phyloP scores from a whole-genome alignment of 1,139 yeast genomes.

The Lodderomyces margitis region DNA sequence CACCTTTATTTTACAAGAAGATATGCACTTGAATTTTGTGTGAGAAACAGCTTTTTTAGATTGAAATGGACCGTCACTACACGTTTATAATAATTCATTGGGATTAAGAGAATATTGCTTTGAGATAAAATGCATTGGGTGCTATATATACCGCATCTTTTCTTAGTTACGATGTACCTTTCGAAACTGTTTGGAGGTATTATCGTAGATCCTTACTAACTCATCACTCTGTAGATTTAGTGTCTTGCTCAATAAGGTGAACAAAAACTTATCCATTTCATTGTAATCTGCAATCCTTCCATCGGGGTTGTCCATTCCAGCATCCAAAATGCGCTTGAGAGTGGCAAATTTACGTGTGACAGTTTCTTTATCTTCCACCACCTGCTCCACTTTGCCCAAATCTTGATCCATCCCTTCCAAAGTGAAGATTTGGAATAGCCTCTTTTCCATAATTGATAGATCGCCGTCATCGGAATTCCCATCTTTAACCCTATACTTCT shows the following conservation, averaged over 20 bases:
- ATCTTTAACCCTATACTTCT: constrained; percentile 16
- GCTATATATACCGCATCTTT: not conserved
- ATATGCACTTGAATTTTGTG: no score
- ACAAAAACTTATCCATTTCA: not conserved
- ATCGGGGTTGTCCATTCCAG: not conserved
- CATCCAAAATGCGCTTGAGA: not conserved
- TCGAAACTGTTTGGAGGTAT: not conserved
- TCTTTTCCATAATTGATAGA: constrained; percentile 29
- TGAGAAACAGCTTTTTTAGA: no score
- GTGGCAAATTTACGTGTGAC: not conserved
- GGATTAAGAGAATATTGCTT: no score
- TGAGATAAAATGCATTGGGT: no score
- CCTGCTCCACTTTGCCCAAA: not conserved
- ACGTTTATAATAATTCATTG: no score
- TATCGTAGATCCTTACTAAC: not conserved
- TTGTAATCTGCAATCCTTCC: not conserved
- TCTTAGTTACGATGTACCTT: not conserved
- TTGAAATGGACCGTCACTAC: no score
- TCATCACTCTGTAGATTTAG: not conserved
- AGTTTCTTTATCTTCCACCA: not conserved
- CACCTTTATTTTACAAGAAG: no score
- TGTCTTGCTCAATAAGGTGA: not conserved
- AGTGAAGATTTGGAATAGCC: constrained; percentile 35
- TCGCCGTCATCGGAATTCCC: constrained; percentile 17
- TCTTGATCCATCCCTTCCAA: not conserved